Percentiles rank a stretch among this genome's conserved stretches.
Evolutionary conservation across 306 rosid species (phyloP).

Genomic region (Corylus avellana): DNA sequence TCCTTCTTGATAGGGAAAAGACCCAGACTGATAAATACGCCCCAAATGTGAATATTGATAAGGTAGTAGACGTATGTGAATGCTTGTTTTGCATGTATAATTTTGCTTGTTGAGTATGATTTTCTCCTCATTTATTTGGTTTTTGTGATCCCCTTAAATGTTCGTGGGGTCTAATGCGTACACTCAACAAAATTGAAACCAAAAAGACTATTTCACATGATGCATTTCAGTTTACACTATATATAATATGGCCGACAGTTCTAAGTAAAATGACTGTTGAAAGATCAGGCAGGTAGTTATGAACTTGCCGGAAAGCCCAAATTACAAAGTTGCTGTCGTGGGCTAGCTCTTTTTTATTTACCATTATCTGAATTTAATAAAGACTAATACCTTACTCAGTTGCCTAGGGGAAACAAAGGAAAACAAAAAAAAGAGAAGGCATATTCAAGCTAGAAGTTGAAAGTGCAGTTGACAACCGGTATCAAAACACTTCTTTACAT

Average conservation of each 20-base stretch:
- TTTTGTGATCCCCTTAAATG: not conserved
- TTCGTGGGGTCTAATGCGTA: not conserved
- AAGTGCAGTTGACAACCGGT: not conserved
- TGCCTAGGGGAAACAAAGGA: not conserved
- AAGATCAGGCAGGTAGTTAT: not conserved
- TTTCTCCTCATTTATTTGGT: not conserved
- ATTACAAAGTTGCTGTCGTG: not conserved
- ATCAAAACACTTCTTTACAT: constrained; percentile 43
- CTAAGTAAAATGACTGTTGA: not conserved
- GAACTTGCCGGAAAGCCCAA: not conserved
- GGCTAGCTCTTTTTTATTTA: not conserved
- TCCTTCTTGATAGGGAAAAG: constrained; percentile 83
- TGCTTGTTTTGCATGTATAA: not conserved
- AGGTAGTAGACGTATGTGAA: constrained; percentile 52
- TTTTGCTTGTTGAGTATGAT: constrained; percentile 14
- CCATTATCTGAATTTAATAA: not conserved
- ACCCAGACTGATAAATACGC: constrained; percentile 83
- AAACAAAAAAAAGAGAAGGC: too few relatives aligned
- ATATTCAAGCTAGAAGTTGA: not conserved
- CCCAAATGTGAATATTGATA: constrained; percentile 85
- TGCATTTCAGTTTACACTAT: not conserved
- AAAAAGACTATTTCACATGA: not conserved
- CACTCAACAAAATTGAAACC: not conserved
- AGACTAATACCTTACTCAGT: not conserved
- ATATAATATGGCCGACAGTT: not conserved